Base-by-base conservation (phyloP, 345 rosid species). In the Nephelium lappaceum region DNA sequence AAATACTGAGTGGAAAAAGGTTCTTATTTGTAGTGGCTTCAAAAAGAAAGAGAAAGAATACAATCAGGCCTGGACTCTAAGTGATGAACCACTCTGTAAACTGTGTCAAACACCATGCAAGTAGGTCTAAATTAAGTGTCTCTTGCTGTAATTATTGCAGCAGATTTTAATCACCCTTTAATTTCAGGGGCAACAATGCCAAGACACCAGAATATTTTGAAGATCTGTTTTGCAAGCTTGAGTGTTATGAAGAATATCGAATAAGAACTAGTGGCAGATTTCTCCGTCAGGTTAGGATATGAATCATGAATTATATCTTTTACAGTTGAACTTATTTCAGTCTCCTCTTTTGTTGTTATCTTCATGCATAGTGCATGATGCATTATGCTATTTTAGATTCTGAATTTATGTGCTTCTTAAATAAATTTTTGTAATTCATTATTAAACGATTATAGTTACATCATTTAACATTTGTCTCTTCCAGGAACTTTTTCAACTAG, bases 401-500 rank as follows among this genome's bases (percentile, higher is more conserved):
- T 39, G 45, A 39, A 12, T 55, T 76, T 61, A 16, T 45, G 58
- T 11, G 23, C 31, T 71, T 62, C 42, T 41, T 11, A 2, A 75
- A 18, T 43, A 4, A 3, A n/a, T 39, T 16, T 4, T 38, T 58
- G 58, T n/a, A 10, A 10, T 23, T 47, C 2, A 19, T 49, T 65
- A 45, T 64, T 74, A 27, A 63, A 27, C 42, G 45, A 47, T 53
- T 55, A 73, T 41, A 6, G 45, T 64, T 49, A 9, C 27, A 23
- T 49, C 11, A 25, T 66, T 19, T 69, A 70, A 73, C 67, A 31
- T 76, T 58, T 67, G 47, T 65, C 47, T 80, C 65, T 81, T 85
- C 71, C 90, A 95, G 99, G 97, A 90, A 82, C 97, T 95, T 85
- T 95, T 93, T 73, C 88, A 82, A 84, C 84, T 93, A 77, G 99